Base-by-base conservation (phyloP, 2,329 filamentous ascomycete species). In the Monosporascus sp. region DNA sequence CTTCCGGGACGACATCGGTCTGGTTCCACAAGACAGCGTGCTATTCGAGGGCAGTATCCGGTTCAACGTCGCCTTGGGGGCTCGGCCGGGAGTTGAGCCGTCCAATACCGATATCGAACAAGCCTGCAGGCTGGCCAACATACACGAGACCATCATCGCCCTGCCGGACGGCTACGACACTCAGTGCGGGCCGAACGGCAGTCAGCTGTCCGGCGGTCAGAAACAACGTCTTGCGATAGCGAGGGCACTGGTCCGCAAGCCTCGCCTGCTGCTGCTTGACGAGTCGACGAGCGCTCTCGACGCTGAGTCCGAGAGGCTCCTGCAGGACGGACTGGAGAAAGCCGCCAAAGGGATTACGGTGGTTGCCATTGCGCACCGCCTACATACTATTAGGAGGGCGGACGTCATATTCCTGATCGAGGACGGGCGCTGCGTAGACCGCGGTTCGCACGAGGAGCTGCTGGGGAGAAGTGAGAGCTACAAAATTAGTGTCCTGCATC, bases 241-340 rank as follows among this genome's bases (percentile, higher is more conserved):
- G 0, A 78, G 90, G 24, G 89, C 89, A 0, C 74, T 93, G 3
- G 79, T 91, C 3, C 80, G 89, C 0, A 79, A 82, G 56, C 90
- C 90, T 0, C 79, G 85, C 47, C 76, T 95, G 1, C 70, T 95
- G 19, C 80, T 96, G 40, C 76, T 95, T 1, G 91, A 96, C 62
- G 90, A 95, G 74, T 88, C 88, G 31, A 95, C 90, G 0, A 88
- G 84, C 43, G 87, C 87, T 3, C 76, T 96, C 3, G 90, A 95
- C 62, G 81, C 82, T 0, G 85, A 86, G 63, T 87, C 81, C 49
- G 87, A 89, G 49, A 74, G 76, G 6, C 70, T 85, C 9, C 78
- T 95, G 24, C 81, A 89, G 52, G 78, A 86, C 26, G 86, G 84
- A 0, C 72, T 91, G 44, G 83, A 88, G 68, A 75, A 71, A 55